Conservation (phyloP, 2,329 filamentous ascomycete genomes). For the Nigrospora osmanthi region DNA sequence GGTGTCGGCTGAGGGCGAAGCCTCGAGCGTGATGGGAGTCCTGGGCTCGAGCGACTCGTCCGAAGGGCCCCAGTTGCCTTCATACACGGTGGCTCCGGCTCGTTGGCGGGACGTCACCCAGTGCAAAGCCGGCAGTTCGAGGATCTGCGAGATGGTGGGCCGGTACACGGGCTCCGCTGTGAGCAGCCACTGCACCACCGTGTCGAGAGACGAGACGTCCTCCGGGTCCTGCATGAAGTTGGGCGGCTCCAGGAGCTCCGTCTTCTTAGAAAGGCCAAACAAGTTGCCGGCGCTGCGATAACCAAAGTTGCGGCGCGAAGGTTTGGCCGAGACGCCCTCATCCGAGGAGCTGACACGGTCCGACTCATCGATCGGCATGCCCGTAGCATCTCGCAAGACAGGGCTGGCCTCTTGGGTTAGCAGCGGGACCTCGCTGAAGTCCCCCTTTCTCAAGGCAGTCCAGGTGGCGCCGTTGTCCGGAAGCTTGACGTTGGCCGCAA, state of each 20-base stretch:
- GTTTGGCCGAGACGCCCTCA: slow-evolving; percentile 12
- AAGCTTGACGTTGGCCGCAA: slow-evolving; percentile 86
- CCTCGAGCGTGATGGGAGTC: neutral
- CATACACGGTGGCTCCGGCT: slow-evolving; percentile 88
- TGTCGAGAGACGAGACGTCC: slow-evolving; percentile 71
- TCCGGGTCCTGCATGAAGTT: slow-evolving; percentile 78
- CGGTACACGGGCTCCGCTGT: slow-evolving; percentile 64
- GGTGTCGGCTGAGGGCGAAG: slow-evolving; percentile 31
- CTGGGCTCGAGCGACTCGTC: slow-evolving; percentile 33
- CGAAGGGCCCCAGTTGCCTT: slow-evolving; percentile 91
- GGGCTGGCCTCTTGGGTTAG: slow-evolving; percentile 71
- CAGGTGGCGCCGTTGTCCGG: slow-evolving; percentile 89
- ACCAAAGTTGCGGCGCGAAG: slow-evolving; percentile 12
- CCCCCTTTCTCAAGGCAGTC: slow-evolving; percentile 82
- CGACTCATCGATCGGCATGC: slow-evolving; percentile 49
- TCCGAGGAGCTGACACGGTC: slow-evolving; percentile 25
- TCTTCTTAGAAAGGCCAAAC: slow-evolving; percentile 40
- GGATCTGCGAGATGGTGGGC: slow-evolving; percentile 66
- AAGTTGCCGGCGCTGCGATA: slow-evolving; percentile 28
- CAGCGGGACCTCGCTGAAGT: slow-evolving; percentile 81
- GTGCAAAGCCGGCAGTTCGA: slow-evolving; percentile 63
- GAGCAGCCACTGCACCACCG: slow-evolving; percentile 83
- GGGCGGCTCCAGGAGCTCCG: slow-evolving; percentile 57
- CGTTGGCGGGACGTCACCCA: slow-evolving; percentile 75
- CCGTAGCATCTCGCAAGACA: slow-evolving; percentile 67